Percentiles rank a stretch among this genome's conserved stretches.
These are phyloP conservation scores for Chlorella sp. DNA, from an alignment of 139 green algal species.

Conservation along the genomic window DNA sequence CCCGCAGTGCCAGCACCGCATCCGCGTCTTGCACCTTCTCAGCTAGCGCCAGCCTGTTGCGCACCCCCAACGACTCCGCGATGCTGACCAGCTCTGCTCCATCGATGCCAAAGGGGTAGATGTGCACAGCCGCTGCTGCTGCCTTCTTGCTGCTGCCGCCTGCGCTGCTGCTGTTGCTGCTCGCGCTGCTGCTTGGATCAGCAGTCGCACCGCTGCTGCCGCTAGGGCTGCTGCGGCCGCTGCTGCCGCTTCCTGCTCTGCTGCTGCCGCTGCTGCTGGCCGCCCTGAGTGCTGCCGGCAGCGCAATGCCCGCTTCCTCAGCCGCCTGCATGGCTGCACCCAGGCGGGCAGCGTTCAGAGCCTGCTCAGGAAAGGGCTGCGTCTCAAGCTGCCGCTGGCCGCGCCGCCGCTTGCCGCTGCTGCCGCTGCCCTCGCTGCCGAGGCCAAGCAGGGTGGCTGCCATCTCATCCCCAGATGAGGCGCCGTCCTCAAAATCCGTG, in stretches of 20 bases:
- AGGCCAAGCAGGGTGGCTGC: neutral
- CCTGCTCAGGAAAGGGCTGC: neutral
- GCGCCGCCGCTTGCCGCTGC: neutral
- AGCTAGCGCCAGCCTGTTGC: conserved; percentile 22
- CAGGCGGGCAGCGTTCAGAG: neutral
- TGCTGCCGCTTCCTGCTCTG: conserved; percentile 7
- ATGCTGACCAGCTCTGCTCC: neutral
- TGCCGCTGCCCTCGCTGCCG: neutral
- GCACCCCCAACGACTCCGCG: conserved; percentile 8
- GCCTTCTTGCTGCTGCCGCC: conserved; percentile 1
- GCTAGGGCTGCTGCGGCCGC: neutral
- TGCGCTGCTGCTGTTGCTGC: neutral
- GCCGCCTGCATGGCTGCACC: conserved; percentile 8
- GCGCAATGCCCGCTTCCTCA: neutral
- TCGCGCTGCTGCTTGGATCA: neutral
- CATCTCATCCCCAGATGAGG: neutral
- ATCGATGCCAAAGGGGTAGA: conserved; percentile 19
- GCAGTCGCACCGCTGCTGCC: no score
- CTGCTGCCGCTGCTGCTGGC: neutral
- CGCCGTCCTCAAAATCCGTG: conserved; percentile 11
- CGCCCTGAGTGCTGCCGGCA: neutral
- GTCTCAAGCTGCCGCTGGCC: conserved; percentile 23
- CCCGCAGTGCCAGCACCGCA: conserved; percentile 73
- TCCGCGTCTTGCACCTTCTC: conserved; percentile 51
- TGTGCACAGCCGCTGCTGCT: neutral